Percentiles rank a stretch among this genome's conserved stretches.
These are phyloP conservation scores for Phytopythium aichiense DNA, from an alignment of 352 stramenopile genomes.

Conservation along the genomic window DNA sequence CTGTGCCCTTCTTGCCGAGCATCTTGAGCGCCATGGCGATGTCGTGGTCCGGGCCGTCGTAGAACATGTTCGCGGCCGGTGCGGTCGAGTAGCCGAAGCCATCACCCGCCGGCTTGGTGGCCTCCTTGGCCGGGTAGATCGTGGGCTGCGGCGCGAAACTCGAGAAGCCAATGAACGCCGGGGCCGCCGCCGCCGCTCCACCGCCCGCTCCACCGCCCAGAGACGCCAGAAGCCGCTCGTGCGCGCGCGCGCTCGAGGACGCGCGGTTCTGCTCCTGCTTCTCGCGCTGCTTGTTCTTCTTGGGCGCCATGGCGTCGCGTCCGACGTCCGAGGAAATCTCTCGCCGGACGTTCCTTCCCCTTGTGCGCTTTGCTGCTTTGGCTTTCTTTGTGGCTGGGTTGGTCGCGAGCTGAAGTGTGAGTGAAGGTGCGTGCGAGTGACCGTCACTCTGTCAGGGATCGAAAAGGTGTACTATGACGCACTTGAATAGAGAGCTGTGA, in stretches of 20 bases:
- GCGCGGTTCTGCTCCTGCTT: conserved; percentile 79
- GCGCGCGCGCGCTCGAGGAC: conserved; percentile 74
- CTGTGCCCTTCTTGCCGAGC: conserved; percentile 75
- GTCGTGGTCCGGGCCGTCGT: conserved; percentile 75
- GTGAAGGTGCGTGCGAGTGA: neutral
- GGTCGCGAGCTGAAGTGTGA: neutral
- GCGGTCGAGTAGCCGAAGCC: conserved; percentile 6
- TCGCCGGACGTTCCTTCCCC: no score
- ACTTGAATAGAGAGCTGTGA: neutral
- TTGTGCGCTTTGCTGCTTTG: neutral
- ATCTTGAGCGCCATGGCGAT: conserved; percentile 80
- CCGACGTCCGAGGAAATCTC: no score
- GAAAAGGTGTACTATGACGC: neutral
- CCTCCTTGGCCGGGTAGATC: conserved; percentile 8
- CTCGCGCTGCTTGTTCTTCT: conserved; percentile 88
- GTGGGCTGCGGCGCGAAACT: conserved; percentile 40
- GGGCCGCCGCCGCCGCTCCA: conserved; percentile 10
- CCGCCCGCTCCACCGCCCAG: conserved; percentile 10
- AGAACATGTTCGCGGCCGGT: conserved; percentile 45
- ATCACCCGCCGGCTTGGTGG: conserved; percentile 11
- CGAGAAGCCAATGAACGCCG: conserved; percentile 70
- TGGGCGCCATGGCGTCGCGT: conserved; percentile 26
- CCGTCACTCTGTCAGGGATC: neutral
- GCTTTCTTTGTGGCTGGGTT: neutral
- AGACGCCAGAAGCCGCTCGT: conserved; percentile 49